A percentile compares a stretch with the other conserved stretches of the same genome.
Conservation (phyloP, 352 stramenopile genomes). For the Phytophthora quininea region DNA sequence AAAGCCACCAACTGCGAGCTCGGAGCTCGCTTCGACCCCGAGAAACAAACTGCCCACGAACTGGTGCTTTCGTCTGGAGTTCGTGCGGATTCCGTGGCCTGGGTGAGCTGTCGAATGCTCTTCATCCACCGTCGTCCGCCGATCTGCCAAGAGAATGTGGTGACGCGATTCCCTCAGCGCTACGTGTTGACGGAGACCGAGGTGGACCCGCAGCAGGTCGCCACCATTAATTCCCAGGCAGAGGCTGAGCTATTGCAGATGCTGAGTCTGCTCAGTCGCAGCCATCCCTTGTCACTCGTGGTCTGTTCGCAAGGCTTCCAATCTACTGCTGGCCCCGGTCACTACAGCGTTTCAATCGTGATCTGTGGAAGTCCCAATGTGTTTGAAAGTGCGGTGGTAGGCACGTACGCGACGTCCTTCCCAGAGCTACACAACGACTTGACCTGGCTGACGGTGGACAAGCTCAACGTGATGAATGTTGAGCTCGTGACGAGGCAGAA, state of each 20-base stretch:
- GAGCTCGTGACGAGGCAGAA: constrained; percentile 62
- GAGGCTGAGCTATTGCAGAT: constrained; percentile 58
- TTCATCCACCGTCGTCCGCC: constrained; percentile 53
- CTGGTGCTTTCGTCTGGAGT: constrained; percentile 46
- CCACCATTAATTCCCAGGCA: constrained; percentile 46
- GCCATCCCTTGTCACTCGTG: constrained; percentile 39
- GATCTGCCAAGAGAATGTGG: constrained; percentile 64
- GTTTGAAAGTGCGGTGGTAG: constrained; percentile 46
- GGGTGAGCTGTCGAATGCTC: constrained; percentile 61
- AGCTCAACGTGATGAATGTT: constrained; percentile 55
- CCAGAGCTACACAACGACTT: constrained; percentile 39
- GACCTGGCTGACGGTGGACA: constrained; percentile 51
- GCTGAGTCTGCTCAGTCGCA: constrained; percentile 52
- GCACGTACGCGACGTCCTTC: constrained; percentile 43
- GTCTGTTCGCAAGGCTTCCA: constrained; percentile 58
- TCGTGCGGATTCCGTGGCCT: constrained; percentile 60
- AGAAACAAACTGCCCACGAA: constrained; percentile 26
- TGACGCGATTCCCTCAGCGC: constrained; percentile 51
- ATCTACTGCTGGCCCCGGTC: constrained; percentile 28
- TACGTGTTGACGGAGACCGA: constrained; percentile 44
- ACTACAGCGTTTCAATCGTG: constrained; percentile 35
- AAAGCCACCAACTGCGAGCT: constrained; percentile 37
- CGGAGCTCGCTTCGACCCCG: constrained; percentile 3
- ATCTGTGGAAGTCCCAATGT: constrained; percentile 54
- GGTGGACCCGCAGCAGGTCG: constrained; percentile 27